Evolutionary conservation across 345 rosid genomes (phyloP).

Genomic region (Brassica incana): DNA sequence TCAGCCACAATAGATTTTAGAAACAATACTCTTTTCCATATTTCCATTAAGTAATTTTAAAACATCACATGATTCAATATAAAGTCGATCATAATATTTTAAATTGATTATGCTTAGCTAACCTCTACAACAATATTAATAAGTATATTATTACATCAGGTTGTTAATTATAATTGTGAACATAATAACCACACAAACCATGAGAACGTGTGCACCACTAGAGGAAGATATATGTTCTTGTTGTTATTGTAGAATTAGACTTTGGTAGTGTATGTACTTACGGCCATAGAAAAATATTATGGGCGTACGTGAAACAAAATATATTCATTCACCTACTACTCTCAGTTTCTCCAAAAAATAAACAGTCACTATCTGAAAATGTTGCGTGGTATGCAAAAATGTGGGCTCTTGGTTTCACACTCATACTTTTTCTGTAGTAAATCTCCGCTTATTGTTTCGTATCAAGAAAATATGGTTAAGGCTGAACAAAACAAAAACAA

Average conservation of each 20-base stretch:
- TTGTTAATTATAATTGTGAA: background rate
- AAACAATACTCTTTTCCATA: no score
- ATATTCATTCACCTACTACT: background rate
- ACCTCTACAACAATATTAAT: no score
- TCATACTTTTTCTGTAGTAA: slow-evolving; percentile 11
- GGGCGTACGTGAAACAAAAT: background rate
- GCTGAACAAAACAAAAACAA: background rate
- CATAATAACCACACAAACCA: background rate
- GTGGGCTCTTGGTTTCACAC: background rate
- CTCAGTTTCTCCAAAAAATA: background rate
- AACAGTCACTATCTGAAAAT: background rate
- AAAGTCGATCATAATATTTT: no score
- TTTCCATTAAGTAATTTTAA: no score
- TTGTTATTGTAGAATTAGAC: no score
- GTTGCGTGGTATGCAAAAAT: background rate
- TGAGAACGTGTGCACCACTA: no score
- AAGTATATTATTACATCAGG: no score
- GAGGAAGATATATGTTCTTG: no score
- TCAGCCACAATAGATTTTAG: no score
- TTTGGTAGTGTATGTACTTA: no score
- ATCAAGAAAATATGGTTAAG: slow-evolving; percentile 27
- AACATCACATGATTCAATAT: no score
- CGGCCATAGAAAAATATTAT: background rate
- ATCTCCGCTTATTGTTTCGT: slow-evolving; percentile 31
- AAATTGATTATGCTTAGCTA: no score